Base-by-base conservation (phyloP, 2,329 filamentous ascomycete species). In the Clathrospora elynae region DNA sequence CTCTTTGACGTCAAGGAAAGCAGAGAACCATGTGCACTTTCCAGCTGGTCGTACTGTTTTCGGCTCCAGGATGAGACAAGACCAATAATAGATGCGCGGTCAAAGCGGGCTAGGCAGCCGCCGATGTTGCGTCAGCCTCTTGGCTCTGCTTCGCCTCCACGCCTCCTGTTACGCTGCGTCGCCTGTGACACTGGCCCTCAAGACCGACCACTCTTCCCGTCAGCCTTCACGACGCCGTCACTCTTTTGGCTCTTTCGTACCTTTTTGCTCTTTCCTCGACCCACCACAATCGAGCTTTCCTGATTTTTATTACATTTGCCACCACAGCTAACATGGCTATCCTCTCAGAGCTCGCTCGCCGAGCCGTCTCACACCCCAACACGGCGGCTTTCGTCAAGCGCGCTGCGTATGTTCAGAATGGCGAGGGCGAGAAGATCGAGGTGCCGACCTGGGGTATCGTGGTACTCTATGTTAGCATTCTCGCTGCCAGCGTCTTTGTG, bases 401-500 rank as follows among this genome's bases (percentile, higher is more conserved):
- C 45, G 55, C 59, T 22, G 42, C 55, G 10, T 25, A 32, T 22
- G 23, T 36, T 7, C 37, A 39, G 40, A 28, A 50, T 34, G 49
- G 32, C 24, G 36, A 48, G 2, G 23, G 32, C 19, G 49, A 49
- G 5, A 13, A 49, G 20, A 25, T 63, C 5, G 50, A 70, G 41
- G 48, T 71, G 12, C 62, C 70, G 1, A 48, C 33, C 1, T 68
- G 65, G 63, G 63, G 64, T 17, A 34, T 57, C 8, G 44, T 48
- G 3, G 25, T 68, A 35, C 30, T 72, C 49, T 46, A 60, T 22
- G 46, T 70, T 35, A 74, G 71, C 32, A 64, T 63, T 36, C 35
- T 73, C 34, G 33, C 66, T 42, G 59, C 77, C 65, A 40, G 75
- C 60, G 29, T 79, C 59, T 46, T 71, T 44, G 44, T 75, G 29